These are phyloP conservation scores for Jatropha curcas DNA, from an alignment of 345 rosid genomes.

Conservation along the genomic window DNA sequence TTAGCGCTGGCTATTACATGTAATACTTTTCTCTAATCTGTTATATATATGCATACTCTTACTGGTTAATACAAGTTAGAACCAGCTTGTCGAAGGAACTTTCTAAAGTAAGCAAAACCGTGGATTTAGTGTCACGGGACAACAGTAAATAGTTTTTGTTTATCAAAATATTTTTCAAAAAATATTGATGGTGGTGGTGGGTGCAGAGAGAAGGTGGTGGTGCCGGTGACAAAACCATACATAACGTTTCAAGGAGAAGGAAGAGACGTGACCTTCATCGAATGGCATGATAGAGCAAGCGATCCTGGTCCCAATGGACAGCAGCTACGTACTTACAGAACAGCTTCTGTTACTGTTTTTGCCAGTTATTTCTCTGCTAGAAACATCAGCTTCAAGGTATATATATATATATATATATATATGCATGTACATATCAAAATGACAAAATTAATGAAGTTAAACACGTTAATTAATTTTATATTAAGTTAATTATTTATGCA, in stretches of 20 bases:
- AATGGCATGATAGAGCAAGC: conserved; percentile 94
- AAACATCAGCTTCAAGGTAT: conserved; percentile 91
- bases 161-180: not conserved
- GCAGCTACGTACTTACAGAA: conserved; percentile 83
- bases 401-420: too few species aligned
- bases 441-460: too few species aligned
- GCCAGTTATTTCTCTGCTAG: conserved; percentile 86
- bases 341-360: conserved; percentile 84
- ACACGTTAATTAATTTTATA: not conserved
- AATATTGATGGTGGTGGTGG: conserved; percentile 8
- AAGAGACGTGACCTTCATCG: conserved; percentile 71
- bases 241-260: conserved; percentile 88
- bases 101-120: not conserved
- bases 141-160: not conserved
- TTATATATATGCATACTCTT: too few species aligned
- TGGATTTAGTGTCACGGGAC: conserved; percentile 17
- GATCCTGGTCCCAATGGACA: conserved; percentile 87
- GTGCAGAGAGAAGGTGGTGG: conserved; percentile 86
- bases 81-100: conserved; percentile 1
- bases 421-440: too few species aligned
- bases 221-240: conserved; percentile 80
- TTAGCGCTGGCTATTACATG: conserved; percentile 76
- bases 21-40: conserved; percentile 21
- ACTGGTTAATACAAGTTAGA: too few species aligned
- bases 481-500: not conserved